Conservation (phyloP, 495 filamentous ascomycete species). For the Rhypophila decipiens region DNA sequence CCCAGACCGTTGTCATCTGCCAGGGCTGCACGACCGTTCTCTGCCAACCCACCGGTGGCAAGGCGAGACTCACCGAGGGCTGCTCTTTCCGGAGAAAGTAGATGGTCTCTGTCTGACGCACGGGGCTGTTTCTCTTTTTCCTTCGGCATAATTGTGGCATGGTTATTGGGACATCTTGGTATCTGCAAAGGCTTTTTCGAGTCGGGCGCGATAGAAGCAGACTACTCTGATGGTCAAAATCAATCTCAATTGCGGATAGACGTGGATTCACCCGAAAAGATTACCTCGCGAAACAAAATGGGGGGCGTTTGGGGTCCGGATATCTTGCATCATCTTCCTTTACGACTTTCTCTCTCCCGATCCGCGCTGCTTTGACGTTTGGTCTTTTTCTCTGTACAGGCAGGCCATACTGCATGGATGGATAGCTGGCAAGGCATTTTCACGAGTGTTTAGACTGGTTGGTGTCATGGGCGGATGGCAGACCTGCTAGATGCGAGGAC, state of each 20-base stretch:
- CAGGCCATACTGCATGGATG: conserved; percentile 46
- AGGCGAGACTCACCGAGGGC: conserved; percentile 94
- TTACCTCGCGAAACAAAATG: conserved; percentile 36
- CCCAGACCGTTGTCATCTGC: conserved; percentile 99
- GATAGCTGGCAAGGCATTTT: conserved; percentile 47
- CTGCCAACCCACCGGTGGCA: conserved; percentile 96
- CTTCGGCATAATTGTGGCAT: conserved; percentile 38
- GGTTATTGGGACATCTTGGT: conserved; percentile 39
- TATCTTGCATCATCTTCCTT: conserved; percentile 66
- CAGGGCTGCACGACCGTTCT: conserved; percentile 94
- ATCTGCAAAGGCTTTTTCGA: conserved; percentile 44
- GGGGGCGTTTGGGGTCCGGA: conserved; percentile 71
- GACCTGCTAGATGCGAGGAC: conserved; percentile 44
- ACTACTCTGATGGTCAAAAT: conserved; percentile 30
- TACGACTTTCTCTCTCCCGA: conserved; percentile 30
- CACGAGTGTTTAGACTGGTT: conserved; percentile 34
- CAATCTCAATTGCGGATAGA: conserved; percentile 60
- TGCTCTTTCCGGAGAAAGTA: conserved; percentile 99
- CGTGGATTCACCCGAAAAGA: conserved; percentile 61
- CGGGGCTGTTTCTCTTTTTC: conserved; percentile 41
- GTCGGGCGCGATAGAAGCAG: conserved; percentile 44
- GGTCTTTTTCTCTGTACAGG: conserved; percentile 28
- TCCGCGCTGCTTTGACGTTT: conserved; percentile 26
- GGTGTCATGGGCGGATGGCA: conserved; percentile 21
- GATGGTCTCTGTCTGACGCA: conserved; percentile 36